phyloP scores from a whole-genome alignment of 345 rosid genomes.

The Eucalyptus marginata region DNA sequence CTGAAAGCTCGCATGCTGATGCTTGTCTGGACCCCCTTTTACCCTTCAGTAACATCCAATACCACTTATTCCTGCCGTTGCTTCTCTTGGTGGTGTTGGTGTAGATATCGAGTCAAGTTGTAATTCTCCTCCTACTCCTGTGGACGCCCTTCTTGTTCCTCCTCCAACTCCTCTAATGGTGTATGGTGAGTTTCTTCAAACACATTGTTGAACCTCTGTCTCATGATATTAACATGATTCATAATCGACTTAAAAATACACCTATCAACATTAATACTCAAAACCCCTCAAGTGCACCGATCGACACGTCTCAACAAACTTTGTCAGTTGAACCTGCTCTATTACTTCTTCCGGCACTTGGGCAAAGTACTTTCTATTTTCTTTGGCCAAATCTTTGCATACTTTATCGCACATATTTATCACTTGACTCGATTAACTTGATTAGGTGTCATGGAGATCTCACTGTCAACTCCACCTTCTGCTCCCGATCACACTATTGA shows the following conservation, averaged over 20 bases:
- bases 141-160: background rate
- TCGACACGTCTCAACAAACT: background rate
- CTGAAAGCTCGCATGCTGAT: no score
- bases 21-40: no score
- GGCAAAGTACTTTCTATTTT: background rate
- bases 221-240: background rate
- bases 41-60: no score
- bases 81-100: background rate
- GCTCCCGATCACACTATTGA: background rate
- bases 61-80: no score
- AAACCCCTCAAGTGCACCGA: background rate
- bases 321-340: background rate
- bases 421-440: no score
- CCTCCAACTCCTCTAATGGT: background rate
- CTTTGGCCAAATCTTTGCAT: background rate
- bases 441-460: background rate
- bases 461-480: background rate
- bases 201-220: no score
- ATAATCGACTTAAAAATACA: no score
- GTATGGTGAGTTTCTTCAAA: background rate
- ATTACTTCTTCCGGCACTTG: background rate
- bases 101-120: background rate
- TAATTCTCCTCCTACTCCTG: background rate
- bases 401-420: no score
- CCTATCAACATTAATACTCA: background rate